A percentile compares a stretch with the other conserved stretches of the same genome.
Conservation (phyloP, 345 rosid genomes). For the Brassica cretica region DNA sequence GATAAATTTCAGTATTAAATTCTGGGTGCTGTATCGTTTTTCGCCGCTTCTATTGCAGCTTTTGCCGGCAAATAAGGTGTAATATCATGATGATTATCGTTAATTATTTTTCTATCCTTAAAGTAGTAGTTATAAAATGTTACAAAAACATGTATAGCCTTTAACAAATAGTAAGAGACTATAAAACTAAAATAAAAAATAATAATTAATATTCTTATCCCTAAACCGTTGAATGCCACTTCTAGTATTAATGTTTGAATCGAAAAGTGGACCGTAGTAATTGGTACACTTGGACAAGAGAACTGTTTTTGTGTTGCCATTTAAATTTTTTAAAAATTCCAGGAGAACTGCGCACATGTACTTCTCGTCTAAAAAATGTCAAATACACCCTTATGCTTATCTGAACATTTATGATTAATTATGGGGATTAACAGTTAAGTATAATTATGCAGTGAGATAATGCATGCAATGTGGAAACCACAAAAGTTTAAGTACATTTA, state of each 20-base stretch:
- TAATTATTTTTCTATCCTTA: neutral
- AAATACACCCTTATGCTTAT: constrained; percentile 9
- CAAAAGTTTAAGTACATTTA: constrained; percentile 94
- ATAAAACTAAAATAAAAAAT: neutral
- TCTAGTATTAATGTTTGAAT: no score
- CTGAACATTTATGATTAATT: neutral
- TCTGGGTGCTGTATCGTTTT: neutral
- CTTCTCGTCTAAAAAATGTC: neutral
- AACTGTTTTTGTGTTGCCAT: no score
- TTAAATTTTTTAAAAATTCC: no score
- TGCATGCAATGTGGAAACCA: constrained; percentile 99
- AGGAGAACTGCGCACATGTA: no score
- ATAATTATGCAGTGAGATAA: constrained; percentile 66
- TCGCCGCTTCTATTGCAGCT: constrained; percentile 1
- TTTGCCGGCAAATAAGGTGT: constrained; percentile 2
- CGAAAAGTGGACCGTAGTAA: no score
- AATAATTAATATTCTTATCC: neutral
- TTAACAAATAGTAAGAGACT: neutral
- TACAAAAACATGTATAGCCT: neutral
- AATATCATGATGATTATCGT: neutral
- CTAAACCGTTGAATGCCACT: neutral
- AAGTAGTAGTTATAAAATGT: neutral
- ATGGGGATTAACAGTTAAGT: neutral
- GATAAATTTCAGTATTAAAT: constrained; percentile 24
- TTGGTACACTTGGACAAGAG: no score